Evolutionary conservation across 2,329 filamentous ascomycete species (phyloP).

Genomic region (Neofusicoccum laricinum): DNA sequence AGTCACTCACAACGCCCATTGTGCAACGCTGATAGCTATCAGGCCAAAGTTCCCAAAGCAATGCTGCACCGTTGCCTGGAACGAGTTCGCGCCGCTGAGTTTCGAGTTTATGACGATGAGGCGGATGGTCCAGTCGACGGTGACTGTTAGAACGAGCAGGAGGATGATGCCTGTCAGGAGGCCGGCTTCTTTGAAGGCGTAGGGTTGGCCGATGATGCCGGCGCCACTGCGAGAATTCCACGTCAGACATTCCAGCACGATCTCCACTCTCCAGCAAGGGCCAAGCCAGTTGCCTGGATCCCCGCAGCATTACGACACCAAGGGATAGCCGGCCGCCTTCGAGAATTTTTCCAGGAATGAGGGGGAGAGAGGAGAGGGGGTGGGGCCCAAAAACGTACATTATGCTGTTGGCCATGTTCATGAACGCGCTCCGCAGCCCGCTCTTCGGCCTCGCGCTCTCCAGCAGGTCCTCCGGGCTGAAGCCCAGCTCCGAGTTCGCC

Average conservation of each 20-base stretch:
- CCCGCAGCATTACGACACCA: too few species aligned
- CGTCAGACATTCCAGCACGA: neutral
- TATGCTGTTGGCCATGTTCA: constrained; percentile 99
- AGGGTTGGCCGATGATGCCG: constrained; percentile 77
- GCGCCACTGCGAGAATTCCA: constrained; percentile 48
- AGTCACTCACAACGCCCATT: constrained; percentile 76
- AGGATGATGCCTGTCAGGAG: constrained; percentile 76
- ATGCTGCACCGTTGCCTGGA: constrained; percentile 92
- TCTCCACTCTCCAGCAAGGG: neutral
- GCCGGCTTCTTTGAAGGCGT: constrained; percentile 91
- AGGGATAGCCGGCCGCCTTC: too few species aligned
- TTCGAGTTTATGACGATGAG: constrained; percentile 98
- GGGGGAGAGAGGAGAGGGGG: neutral
- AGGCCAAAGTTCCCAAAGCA: constrained; percentile 89
- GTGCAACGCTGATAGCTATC: constrained; percentile 84
- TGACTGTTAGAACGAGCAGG: constrained; percentile 73
- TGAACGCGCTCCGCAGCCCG: constrained; percentile 82
- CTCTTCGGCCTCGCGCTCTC: constrained; percentile 74
- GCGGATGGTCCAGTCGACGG: constrained; percentile 96
- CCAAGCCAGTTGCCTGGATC: neutral
- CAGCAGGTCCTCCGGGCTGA: constrained; percentile 57
- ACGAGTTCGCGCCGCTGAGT: constrained; percentile 87
- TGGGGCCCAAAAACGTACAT: constrained; percentile 50
- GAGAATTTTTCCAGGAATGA: neutral
- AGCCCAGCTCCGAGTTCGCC: constrained; percentile 56